phyloP scores from a whole-genome alignment of 2,329 filamentous ascomycete genomes.

The Canariomyces notabilis region DNA sequence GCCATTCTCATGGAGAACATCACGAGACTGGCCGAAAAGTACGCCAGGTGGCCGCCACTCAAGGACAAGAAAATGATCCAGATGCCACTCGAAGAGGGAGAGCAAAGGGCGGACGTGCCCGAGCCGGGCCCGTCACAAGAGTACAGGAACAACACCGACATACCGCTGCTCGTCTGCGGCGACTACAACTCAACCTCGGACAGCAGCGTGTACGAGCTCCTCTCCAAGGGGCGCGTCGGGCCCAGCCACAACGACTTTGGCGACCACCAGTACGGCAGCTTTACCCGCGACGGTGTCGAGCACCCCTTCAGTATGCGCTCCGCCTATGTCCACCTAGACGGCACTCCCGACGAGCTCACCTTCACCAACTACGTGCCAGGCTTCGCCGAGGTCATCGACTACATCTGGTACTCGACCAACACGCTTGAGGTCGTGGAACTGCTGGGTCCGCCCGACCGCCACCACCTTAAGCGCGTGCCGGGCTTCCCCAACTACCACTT shows the following conservation, averaged over 20 bases:
- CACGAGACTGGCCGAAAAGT: constrained; percentile 79
- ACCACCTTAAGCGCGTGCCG: constrained; percentile 80
- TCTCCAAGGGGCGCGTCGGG: constrained; percentile 72
- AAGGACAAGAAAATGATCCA: constrained; percentile 69
- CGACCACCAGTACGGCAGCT: constrained; percentile 82
- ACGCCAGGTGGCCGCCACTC: constrained; percentile 70
- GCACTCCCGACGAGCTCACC: constrained; percentile 75
- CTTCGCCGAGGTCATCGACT: constrained; percentile 91
- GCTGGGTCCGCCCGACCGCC: constrained; percentile 78
- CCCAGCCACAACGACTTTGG: constrained; percentile 76
- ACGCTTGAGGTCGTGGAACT: constrained; percentile 77
- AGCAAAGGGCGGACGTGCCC: constrained; percentile 45
- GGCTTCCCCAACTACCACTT: constrained; percentile 94
- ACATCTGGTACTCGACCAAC: constrained; percentile 96
- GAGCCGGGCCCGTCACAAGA: constrained; percentile 78
- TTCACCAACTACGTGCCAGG: constrained; percentile 97
- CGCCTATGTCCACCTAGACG: constrained; percentile 75
- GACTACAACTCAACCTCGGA: constrained; percentile 90
- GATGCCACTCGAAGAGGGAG: constrained; percentile 40
- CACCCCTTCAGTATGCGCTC: constrained; percentile 94
- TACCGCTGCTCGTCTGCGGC: constrained; percentile 85
- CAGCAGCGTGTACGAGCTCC: constrained; percentile 86
- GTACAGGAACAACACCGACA: constrained; percentile 79
- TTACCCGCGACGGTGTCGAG: constrained; percentile 85
- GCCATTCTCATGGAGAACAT: constrained; percentile 93